Percentiles rank a stretch among this genome's conserved stretches.
These are phyloP conservation scores for Puccinia novopanici DNA, from an alignment of 1,284 basidiomycete species.

Conservation along the genomic window DNA sequence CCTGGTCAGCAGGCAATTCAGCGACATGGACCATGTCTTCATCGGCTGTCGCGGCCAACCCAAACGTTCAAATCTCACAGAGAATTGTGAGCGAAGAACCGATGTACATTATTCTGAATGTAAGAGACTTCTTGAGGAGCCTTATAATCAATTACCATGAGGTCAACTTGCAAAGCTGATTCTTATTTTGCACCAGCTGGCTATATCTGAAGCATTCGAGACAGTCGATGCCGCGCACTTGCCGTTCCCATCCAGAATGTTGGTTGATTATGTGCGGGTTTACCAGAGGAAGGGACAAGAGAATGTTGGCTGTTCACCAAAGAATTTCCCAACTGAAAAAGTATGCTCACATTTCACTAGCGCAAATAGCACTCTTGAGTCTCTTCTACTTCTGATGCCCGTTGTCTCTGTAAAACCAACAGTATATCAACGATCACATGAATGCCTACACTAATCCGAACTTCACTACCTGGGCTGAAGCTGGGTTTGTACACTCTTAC, in stretches of 20 bases:
- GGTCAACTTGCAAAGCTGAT: neutral
- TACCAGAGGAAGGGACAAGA: constrained; percentile 44
- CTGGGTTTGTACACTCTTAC: constrained; percentile 26
- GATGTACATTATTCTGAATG: constrained; percentile 58
- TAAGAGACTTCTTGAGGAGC: constrained; percentile 54
- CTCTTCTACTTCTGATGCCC: neutral
- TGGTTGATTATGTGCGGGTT: constrained; percentile 50
- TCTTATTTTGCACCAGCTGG: constrained; percentile 11
- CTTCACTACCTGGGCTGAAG: constrained; percentile 47
- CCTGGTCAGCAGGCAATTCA: constrained; percentile 48
- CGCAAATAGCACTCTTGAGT: neutral
- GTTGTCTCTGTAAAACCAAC: neutral
- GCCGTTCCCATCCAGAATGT: constrained; percentile 18
- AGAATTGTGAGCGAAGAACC: constrained; percentile 54
- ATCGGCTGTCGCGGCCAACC: constrained; percentile 43
- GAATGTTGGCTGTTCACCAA: constrained; percentile 48
- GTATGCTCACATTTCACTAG: neutral
- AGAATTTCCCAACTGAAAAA: constrained; percentile 42
- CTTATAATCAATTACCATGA: constrained; percentile 2
- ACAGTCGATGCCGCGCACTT: constrained; percentile 40
- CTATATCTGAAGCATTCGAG: constrained; percentile 43
- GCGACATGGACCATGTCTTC: constrained; percentile 36
- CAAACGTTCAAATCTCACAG: constrained; percentile 50
- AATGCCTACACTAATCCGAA: constrained; percentile 48
- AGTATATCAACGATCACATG: constrained; percentile 49